Evolutionary conservation across 1,284 basidiomycete genomes (phyloP), one percentile per base, ranked within the genome.

Genomic region (Fomes fomentarius): DNA sequence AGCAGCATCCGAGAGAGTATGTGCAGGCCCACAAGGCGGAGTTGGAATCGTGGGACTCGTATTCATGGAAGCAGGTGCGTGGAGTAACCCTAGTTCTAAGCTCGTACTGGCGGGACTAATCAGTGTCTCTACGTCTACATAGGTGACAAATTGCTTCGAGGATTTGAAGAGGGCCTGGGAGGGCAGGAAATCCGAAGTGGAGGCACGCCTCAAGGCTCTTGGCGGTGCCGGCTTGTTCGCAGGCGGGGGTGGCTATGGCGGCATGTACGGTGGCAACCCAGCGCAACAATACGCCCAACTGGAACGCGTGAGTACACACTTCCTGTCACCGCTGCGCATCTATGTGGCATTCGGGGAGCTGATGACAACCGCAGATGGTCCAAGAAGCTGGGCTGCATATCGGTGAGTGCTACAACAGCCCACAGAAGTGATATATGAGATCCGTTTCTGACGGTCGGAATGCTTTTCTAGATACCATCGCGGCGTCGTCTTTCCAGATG

Each of bases 401-500:
- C 52, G 70, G 73, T 73, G 43, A 37, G 69, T 63, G n/a, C 47
- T n/a, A n/a, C n/a, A n/a, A n/a, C n/a, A n/a, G n/a, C n/a, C n/a
- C n/a, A n/a, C n/a, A n/a, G n/a, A n/a, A n/a, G n/a, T n/a, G n/a
- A n/a, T n/a, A n/a, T n/a, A n/a, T n/a, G n/a, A n/a, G n/a, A n/a
- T n/a, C n/a, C n/a, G n/a, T n/a, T n/a, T n/a, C n/a, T n/a, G n/a
- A n/a, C n/a, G n/a, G n/a, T 21, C 43, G 12, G 2, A 14, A 31
- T 21, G 14, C 35, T n/a, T 14, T n/a, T 3, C 2, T 46, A 74
- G 73, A 73, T 47, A 66, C 68, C 2, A 62, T 74, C 19, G 71
- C 72, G 9, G 74, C 74, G 4, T 67, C 70, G 2, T 56, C 67
- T 7, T 69, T 74, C 64, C 74, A 75, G 61, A 69, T 74, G 69